phyloP scores from a whole-genome alignment of 805 yeast genomes.

The Wickerhamiella kazuoi region DNA sequence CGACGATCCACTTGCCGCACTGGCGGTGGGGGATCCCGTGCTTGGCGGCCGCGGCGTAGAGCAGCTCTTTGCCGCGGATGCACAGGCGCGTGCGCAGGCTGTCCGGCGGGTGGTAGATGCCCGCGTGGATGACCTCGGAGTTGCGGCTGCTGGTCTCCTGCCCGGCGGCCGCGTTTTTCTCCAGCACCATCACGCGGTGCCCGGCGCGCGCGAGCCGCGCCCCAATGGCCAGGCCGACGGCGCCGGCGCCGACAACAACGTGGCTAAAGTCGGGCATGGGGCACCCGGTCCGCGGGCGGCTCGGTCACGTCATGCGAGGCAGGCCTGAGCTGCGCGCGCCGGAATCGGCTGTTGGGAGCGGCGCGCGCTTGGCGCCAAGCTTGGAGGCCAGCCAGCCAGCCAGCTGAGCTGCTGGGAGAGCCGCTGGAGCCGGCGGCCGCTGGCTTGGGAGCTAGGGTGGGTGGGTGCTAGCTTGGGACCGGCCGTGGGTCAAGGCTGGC shows the following conservation, averaged over 20 bases:
- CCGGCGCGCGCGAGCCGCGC: slow-evolving; percentile 37
- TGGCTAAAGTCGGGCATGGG: slow-evolving; percentile 24
- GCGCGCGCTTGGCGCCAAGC: no score
- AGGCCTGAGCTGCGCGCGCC: no score
- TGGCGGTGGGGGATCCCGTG: slow-evolving; percentile 36
- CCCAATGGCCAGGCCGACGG: slow-evolving; percentile 67
- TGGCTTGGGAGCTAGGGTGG: no score
- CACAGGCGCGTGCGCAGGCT: slow-evolving; percentile 55
- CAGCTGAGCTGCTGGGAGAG: no score
- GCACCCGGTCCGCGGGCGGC: neutral
- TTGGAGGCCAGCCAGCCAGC: no score
- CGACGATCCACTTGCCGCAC: slow-evolving; percentile 74
- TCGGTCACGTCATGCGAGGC: neutral
- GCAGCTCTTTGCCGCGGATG: slow-evolving; percentile 50
- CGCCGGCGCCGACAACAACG: slow-evolving; percentile 69
- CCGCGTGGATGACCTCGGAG: slow-evolving; percentile 88
- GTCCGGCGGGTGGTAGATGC: slow-evolving; percentile 58
- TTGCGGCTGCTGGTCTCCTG: slow-evolving; percentile 76
- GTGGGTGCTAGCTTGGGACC: no score
- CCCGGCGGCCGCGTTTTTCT: slow-evolving; percentile 48
- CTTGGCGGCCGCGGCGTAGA: slow-evolving; percentile 32
- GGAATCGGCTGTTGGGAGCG: no score
- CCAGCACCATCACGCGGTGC: slow-evolving; percentile 45
- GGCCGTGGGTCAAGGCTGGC: no score
- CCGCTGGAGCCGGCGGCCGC: no score